Evolutionary conservation across 805 yeast genomes (phyloP).

Genomic region (Metschnikowia cubensis): DNA sequence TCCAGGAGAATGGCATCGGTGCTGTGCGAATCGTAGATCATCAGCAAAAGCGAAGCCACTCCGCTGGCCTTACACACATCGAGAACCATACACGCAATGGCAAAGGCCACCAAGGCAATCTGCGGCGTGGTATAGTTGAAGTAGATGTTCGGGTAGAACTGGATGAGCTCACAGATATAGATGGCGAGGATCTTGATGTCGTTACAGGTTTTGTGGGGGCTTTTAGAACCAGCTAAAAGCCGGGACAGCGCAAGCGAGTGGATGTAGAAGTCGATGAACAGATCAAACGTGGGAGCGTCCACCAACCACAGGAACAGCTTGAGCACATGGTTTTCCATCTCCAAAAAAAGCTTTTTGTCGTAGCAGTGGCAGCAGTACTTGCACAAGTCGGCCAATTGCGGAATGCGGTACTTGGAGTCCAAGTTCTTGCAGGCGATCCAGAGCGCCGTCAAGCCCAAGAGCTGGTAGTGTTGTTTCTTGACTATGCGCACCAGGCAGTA

Average conservation of each 20-base stretch:
- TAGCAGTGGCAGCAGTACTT: conserved; percentile 58
- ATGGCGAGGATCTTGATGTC: conserved; percentile 54
- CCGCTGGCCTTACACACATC: conserved; percentile 25
- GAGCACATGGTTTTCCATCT: conserved; percentile 66
- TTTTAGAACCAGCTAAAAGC: conserved; percentile 27
- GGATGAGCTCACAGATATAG: conserved; percentile 63
- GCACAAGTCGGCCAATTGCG: conserved; percentile 48
- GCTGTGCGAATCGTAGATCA: conserved; percentile 14
- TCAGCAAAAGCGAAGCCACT: conserved; percentile 13
- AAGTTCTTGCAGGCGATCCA: conserved; percentile 46
- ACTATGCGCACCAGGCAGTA: conserved; percentile 44
- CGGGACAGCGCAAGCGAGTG: conserved; percentile 27
- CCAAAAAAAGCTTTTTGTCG: conserved; percentile 52
- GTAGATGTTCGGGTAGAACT: conserved; percentile 56
- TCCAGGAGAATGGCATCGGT: conserved; percentile 6
- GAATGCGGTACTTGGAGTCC: conserved; percentile 56
- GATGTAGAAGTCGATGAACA: conserved; percentile 56
- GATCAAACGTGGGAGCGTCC: conserved; percentile 58
- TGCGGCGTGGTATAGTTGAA: conserved; percentile 52
- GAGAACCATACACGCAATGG: conserved; percentile 37
- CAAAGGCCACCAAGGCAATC: conserved; percentile 43
- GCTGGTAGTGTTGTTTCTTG: conserved; percentile 43
- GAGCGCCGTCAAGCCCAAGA: conserved; percentile 40
- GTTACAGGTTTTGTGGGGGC: conserved; percentile 26
- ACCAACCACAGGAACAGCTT: conserved; percentile 63